These are phyloP conservation scores for Hymenotorrendiella dingleyae DNA, from an alignment of 2,329 filamentous ascomycete genomes.

Conservation along the genomic window DNA sequence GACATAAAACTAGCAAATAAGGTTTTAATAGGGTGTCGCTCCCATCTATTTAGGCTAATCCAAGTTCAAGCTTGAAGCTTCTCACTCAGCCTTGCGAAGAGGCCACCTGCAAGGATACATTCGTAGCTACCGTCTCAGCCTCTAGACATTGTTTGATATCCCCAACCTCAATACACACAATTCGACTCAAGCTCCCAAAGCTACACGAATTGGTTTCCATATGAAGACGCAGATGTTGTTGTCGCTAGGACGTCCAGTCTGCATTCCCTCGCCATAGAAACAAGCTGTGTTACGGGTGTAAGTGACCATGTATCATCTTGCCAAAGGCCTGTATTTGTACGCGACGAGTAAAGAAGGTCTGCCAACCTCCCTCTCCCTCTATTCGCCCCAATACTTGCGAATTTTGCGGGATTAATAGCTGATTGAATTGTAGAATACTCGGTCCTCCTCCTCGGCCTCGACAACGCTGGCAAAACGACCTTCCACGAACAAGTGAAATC, in stretches of 20 bases:
- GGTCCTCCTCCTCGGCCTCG: constrained; percentile 90
- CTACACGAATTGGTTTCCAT: not conserved
- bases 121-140: constrained; percentile 1
- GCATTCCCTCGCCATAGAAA: not conserved
- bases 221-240: constrained; percentile 4
- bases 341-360: constrained; percentile 98
- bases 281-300: not conserved
- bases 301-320: constrained; percentile 79
- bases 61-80: not conserved
- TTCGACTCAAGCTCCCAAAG: not conserved
- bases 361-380: constrained; percentile 1
- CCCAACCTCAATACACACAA: not conserved
- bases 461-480: constrained; percentile 97
- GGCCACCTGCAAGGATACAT: not conserved
- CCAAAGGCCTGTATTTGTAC: constrained; percentile 90
- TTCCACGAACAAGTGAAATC: constrained; percentile 96
- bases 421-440: constrained; percentile 97
- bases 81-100: constrained; percentile 8
- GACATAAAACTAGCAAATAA: no score
- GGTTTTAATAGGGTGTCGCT: no score
- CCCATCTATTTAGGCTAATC: no score
- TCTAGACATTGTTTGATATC: no score
- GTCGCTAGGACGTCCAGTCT: constrained; percentile 5
- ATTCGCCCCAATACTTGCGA: not conserved
- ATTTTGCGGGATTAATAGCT: no score